These are phyloP conservation scores for Fusarium sp. DNA, from an alignment of 2,329 filamentous ascomycete species.

Conservation along the genomic window DNA sequence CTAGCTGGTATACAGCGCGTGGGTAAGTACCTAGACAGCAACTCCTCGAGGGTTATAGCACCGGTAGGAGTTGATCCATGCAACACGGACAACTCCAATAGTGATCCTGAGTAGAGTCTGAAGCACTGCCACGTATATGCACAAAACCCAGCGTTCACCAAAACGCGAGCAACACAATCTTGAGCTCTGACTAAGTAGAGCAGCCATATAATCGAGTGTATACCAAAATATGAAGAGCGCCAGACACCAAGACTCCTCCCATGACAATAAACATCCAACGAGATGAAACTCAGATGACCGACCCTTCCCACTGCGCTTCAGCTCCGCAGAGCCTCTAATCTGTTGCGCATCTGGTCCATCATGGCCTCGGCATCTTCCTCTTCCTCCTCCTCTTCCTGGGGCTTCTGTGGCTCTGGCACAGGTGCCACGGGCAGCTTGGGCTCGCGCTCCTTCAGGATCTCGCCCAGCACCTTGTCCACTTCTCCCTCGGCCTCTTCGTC, in stretches of 20 bases:
- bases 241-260: slow-evolving; percentile 36
- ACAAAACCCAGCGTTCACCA: neutral
- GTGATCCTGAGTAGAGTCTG: neutral
- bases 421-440: slow-evolving; percentile 63
- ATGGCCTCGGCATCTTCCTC: slow-evolving; percentile 87
- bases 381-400: slow-evolving; percentile 62
- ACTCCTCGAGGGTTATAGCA: neutral
- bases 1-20: neutral
- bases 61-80: neutral
- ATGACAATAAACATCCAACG: slow-evolving; percentile 28
- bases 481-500: slow-evolving; percentile 79
- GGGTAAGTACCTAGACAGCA: neutral
- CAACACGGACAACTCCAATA: neutral
- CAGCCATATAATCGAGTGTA: slow-evolving; percentile 24
- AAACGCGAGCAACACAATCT: neutral
- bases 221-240: slow-evolving; percentile 31
- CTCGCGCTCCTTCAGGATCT: slow-evolving; percentile 85
- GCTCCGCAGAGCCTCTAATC: slow-evolving; percentile 89
- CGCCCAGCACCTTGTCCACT: slow-evolving; percentile 90
- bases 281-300: slow-evolving; percentile 4
- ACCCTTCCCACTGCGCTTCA: slow-evolving; percentile 48
- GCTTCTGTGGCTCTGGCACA: slow-evolving; percentile 61
- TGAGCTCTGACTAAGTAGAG: neutral
- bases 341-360: slow-evolving; percentile 91
- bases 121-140: slow-evolving; percentile 4